These are phyloP conservation scores for Debaryomyces sp. DNA, from an alignment of 1,139 yeast genomes.

Conservation along the genomic window DNA sequence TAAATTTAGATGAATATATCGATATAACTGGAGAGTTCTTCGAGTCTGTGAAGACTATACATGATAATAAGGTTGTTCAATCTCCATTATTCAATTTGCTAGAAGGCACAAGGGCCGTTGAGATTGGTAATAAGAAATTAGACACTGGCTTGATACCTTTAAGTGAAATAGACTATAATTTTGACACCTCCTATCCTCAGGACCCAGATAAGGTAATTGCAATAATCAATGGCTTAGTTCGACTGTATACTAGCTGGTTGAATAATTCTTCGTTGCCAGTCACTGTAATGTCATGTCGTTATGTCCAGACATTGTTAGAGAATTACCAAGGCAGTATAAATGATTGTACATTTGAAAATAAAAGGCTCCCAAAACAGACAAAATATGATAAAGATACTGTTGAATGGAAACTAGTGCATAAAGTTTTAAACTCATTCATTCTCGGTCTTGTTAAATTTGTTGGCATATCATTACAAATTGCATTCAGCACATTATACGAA, in stretches of 20 bases:
- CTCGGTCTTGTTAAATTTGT: constrained; percentile 57
- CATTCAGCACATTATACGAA: constrained; percentile 64
- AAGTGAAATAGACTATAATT: constrained; percentile 38
- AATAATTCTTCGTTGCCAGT: constrained; percentile 62
- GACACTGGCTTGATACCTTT: constrained; percentile 63
- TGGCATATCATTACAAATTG: constrained; percentile 49
- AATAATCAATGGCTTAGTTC: constrained; percentile 48
- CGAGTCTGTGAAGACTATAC: constrained; percentile 30
- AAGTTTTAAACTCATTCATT: constrained; percentile 48
- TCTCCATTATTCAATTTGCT: constrained; percentile 58
- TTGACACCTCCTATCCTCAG: constrained; percentile 38
- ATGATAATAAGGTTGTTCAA: constrained; percentile 50
- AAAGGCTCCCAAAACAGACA: constrained; percentile 13
- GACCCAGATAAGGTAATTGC: constrained; percentile 43
- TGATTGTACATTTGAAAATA: constrained; percentile 24
- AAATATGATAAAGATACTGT: constrained; percentile 12
- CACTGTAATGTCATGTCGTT: constrained; percentile 66
- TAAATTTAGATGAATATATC: constrained; percentile 22
- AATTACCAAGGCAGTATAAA: constrained; percentile 31
- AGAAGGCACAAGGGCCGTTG: constrained; percentile 78
- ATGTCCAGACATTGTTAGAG: constrained; percentile 57
- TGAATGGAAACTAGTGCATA: constrained; percentile 39
- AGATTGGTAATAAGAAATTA: constrained; percentile 58
- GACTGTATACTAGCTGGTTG: constrained; percentile 59
- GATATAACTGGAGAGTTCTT: constrained; percentile 51